Percentiles rank a stretch among this genome's conserved stretches.
Evolutionary conservation across 2,329 filamentous ascomycete species (phyloP).

Genomic region (Colletotrichum trifolii): DNA sequence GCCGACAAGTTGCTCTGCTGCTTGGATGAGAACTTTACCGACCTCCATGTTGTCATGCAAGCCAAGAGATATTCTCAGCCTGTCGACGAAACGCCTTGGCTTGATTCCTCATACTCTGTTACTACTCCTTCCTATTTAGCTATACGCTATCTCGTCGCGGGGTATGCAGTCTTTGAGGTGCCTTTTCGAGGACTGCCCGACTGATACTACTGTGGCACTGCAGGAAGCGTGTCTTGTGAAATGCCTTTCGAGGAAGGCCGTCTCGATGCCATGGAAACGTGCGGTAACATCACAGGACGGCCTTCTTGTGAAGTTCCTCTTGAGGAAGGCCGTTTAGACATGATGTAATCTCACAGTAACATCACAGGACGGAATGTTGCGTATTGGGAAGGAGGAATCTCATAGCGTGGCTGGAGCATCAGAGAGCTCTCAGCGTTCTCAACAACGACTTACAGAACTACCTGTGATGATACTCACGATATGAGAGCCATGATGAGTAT

Average conservation of each 20-base stretch:
- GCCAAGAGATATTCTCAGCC: slow-evolving; percentile 4
- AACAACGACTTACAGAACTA: not conserved
- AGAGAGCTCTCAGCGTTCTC: not conserved
- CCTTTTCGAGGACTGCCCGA: slow-evolving; percentile 25
- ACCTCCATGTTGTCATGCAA: not conserved
- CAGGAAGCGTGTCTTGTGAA: slow-evolving; percentile 11
- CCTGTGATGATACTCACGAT: slow-evolving; percentile 6
- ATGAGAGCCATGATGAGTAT: slow-evolving; percentile 11
- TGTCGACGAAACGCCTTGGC: slow-evolving; percentile 1
- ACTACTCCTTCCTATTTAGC: slow-evolving; percentile 33
- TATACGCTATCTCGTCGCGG: slow-evolving; percentile 13
- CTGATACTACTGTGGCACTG: slow-evolving; percentile 21
- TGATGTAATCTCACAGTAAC: slow-evolving; percentile 5
- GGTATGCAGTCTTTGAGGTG: slow-evolving; percentile 21
- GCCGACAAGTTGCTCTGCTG: not conserved
- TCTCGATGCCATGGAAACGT: slow-evolving; percentile 6
- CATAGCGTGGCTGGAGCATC: not conserved
- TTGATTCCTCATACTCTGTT: not conserved
- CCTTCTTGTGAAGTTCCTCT: slow-evolving; percentile 14
- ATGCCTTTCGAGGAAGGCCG: slow-evolving; percentile 18
- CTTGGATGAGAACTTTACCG: slow-evolving; percentile 13
- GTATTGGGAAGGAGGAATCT: slow-evolving; percentile 30
- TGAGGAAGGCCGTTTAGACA: slow-evolving; percentile 15
- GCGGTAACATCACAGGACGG: slow-evolving; percentile 11
- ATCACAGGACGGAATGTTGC: slow-evolving; percentile 8